Evolutionary conservation across 805 yeast species (phyloP), one percentile per base, ranked within the genome.

Genomic region (Zygotorulaspora danielsina): DNA sequence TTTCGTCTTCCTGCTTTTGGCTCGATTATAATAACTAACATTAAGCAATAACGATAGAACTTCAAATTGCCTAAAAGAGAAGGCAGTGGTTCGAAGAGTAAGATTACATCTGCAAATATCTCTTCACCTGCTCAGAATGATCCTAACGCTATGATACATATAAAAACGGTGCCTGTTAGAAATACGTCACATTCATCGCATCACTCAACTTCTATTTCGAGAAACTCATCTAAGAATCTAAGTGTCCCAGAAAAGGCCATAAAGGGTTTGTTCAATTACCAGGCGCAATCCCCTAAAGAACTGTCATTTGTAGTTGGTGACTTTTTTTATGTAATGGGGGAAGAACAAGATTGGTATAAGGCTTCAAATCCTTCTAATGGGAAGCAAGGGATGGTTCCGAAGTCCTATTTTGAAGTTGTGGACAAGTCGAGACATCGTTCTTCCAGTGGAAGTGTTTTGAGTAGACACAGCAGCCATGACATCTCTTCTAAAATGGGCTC

Each of bases 341-440:
- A 76, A 39, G 76, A 75, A 39, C 70, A 75, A 39, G 81, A 79
- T 49, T 88, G 95, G 89, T 86, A 78, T 54, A 88, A 86, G 54
- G 97, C 95, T 2, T 78, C 80, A 37, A 88, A 90, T 59, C 97
- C 97, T 10, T 75, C 83, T 33, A 78, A 84, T 22, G 77, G 81
- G 51, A 65, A 73, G 19, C 72, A 76, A 36, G 98, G 98, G 1
- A 76, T 84, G 75, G 97, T 93, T 1, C 97, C 97, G 4, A 78
- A 78, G 29, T 67, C 79, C 8, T 81, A 81, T 60, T 93, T 90
- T 63, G 95, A 88, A 64, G 81, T 78, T 12, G 78, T 89, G 50
- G 79, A 76, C 44, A 72, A 79, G 48, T 72, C 81, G 15, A 67
- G 78, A 46, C 72, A 76, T 18, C 41, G 42, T 13, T 39, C 57